These are phyloP conservation scores for Coemansia sp. DNA, from an alignment of 192 early-diverging fungal species.

Conservation along the genomic window DNA sequence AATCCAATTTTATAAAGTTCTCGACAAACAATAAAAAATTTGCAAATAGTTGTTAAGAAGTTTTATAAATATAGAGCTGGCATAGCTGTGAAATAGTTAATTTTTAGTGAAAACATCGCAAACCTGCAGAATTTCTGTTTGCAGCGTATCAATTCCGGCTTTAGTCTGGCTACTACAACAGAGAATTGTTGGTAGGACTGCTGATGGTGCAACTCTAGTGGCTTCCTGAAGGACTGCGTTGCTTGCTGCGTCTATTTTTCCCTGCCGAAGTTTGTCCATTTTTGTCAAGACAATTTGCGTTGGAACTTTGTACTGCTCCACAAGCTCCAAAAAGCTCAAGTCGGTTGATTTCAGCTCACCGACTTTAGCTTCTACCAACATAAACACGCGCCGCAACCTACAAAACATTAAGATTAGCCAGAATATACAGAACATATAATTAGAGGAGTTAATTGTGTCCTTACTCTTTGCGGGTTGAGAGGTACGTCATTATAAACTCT, in stretches of 20 bases:
- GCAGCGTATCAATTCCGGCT: constrained; percentile 26
- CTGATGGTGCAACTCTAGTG: constrained; percentile 24
- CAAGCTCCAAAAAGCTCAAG: constrained; percentile 38
- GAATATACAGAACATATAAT: neutral
- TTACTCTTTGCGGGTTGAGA: constrained; percentile 39
- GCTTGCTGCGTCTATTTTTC: constrained; percentile 20
- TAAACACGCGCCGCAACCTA: constrained; percentile 48
- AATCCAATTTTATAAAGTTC: too few relatives aligned
- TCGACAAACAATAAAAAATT: neutral
- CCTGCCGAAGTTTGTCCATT: constrained; percentile 45
- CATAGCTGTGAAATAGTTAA: neutral
- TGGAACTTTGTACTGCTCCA: constrained; percentile 22
- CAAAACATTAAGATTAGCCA: neutral
- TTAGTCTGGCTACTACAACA: constrained; percentile 37
- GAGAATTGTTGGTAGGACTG: constrained; percentile 19
- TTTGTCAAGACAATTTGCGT: constrained; percentile 51
- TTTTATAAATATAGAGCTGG: neutral
- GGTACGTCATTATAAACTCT: constrained; percentile 45
- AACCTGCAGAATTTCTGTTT: constrained; percentile 35
- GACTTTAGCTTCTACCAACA: constrained; percentile 55
- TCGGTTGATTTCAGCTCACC: constrained; percentile 54
- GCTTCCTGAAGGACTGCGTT: constrained; percentile 7
- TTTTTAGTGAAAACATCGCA: constrained; percentile 15
- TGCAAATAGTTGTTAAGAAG: neutral
- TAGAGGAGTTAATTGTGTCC: neutral